Percentiles rank a stretch among this genome's conserved stretches.
Evolutionary conservation across 495 filamentous ascomycete species (phyloP).

Genomic region (Hypoxylon trugodes): DNA sequence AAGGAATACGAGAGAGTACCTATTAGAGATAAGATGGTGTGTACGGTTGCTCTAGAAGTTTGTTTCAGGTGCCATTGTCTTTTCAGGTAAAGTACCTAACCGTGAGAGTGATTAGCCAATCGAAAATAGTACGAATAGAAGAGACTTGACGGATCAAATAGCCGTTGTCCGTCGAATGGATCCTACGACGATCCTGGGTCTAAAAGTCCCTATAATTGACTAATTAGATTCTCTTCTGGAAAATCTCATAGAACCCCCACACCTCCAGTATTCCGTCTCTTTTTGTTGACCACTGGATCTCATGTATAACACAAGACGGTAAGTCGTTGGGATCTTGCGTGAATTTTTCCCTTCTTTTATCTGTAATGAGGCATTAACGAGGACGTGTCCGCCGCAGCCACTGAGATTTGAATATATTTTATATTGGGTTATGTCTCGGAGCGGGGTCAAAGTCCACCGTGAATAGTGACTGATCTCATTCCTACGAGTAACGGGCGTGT

Average conservation of each 20-base stretch:
- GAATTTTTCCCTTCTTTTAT: slow-evolving; percentile 1
- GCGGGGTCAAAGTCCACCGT: too few relatives aligned
- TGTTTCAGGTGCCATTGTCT: neutral
- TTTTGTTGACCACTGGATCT: neutral
- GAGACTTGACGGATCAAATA: slow-evolving; percentile 17
- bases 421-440: slow-evolving; percentile 16
- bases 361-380: slow-evolving; percentile 19
- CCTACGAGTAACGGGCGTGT: too few relatives aligned
- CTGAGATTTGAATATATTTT: neutral
- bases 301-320: neutral
- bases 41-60: neutral
- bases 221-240: slow-evolving; percentile 1
- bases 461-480: too few relatives aligned
- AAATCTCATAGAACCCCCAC: neutral
- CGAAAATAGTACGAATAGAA: neutral
- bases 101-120: neutral
- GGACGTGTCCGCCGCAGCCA: slow-evolving; percentile 7
- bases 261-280: neutral
- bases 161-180: slow-evolving; percentile 6
- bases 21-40: slow-evolving; percentile 2
- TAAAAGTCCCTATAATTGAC: slow-evolving; percentile 9
- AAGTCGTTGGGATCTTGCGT: slow-evolving; percentile 14
- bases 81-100: neutral
- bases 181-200: slow-evolving; percentile 10
- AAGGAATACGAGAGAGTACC: slow-evolving; percentile 5